phyloP scores from a whole-genome alignment of 768 basidiomycete species.

The Rhizopogon vesiculosus region DNA sequence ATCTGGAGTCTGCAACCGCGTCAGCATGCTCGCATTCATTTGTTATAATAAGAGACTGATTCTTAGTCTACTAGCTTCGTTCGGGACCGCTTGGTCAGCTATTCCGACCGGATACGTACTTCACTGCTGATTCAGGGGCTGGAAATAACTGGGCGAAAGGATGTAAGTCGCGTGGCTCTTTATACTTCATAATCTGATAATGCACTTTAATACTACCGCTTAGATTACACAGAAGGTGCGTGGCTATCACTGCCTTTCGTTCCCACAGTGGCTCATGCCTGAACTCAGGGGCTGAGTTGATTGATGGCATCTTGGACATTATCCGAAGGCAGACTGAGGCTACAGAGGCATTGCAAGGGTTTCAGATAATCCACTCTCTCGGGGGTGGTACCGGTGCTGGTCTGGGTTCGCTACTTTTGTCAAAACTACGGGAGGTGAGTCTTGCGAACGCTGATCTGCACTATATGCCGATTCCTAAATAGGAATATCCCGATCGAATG shows the following conservation, averaged over 20 bases:
- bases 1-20: conserved; percentile 76
- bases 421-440: conserved; percentile 75
- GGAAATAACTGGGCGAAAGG: conserved; percentile 98
- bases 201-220: conserved; percentile 15
- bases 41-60: conserved; percentile 2
- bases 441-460: not conserved
- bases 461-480: conserved; percentile 22
- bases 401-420: conserved; percentile 72
- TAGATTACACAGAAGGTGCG: conserved; percentile 86
- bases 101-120: conserved; percentile 85
- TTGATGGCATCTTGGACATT: conserved; percentile 82
- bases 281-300: conserved; percentile 76
- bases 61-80: conserved; percentile 43
- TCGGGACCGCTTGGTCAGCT: conserved; percentile 66
- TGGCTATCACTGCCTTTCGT: not conserved
- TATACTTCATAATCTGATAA: not conserved
- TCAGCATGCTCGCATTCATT: conserved; percentile 29
- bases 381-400: conserved; percentile 92
- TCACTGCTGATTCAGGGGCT: conserved; percentile 58
- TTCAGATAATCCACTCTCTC: conserved; percentile 85
- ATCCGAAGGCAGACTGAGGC: conserved; percentile 74
- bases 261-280: not conserved
- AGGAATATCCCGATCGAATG: conserved; percentile 54
- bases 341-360: conserved; percentile 87
- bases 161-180: conserved; percentile 46